Conservation (phyloP, 148 eudicot species). For the Rheum nobile region DNA sequence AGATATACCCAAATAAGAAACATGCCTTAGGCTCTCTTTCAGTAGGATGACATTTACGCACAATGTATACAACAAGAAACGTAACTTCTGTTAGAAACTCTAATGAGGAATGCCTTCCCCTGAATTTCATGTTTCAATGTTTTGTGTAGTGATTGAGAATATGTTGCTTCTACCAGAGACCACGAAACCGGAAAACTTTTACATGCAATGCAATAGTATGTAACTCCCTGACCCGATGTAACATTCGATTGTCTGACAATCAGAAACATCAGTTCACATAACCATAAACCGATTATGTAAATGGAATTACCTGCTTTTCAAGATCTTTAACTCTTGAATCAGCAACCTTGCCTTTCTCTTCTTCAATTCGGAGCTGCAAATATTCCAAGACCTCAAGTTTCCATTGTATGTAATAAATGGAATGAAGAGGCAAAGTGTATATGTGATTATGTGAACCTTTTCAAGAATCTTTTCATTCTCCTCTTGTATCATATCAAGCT, state of each 20-base stretch:
- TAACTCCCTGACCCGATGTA: not conserved
- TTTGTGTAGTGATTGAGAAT: not conserved
- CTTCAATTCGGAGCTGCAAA: slow-evolving; percentile 63
- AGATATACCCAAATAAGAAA: not conserved
- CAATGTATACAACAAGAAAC: not conserved
- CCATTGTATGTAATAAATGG: not conserved
- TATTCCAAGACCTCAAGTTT: not conserved
- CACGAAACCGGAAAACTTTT: not conserved
- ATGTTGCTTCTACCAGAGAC: not conserved
- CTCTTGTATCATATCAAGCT: slow-evolving; percentile 90
- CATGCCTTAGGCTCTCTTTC: not conserved
- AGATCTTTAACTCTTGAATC: slow-evolving; percentile 87
- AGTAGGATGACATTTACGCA: not conserved
- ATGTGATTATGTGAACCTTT: slow-evolving; percentile 32
- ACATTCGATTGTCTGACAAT: not conserved
- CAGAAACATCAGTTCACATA: not conserved
- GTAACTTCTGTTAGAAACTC: not conserved
- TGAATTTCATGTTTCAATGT: not conserved
- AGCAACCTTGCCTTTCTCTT: slow-evolving; percentile 55
- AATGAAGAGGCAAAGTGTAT: not conserved
- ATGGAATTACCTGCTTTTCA: slow-evolving; percentile 63
- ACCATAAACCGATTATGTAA: not conserved
- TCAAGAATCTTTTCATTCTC: slow-evolving; percentile 54
- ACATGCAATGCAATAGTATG: not conserved
- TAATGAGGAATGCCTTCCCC: not conserved